These are phyloP conservation scores for Penicillium sp. DNA, from an alignment of 2,329 filamentous ascomycete genomes.

Conservation along the genomic window DNA sequence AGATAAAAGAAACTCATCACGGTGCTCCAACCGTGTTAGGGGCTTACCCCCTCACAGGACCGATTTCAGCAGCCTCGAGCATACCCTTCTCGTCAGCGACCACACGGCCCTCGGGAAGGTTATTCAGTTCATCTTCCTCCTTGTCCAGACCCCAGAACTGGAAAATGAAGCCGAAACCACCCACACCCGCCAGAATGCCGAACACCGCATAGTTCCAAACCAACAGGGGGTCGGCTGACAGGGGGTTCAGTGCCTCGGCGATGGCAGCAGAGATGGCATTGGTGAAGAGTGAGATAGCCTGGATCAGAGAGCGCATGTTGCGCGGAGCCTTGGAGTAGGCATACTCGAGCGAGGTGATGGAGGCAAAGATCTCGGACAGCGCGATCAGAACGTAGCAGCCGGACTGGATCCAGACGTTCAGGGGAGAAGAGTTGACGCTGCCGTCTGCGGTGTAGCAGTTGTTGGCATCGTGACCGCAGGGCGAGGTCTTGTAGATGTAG, in stretches of 20 bases:
- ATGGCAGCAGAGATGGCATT: constrained; percentile 67
- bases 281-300: constrained; percentile 66
- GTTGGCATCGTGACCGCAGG: constrained; percentile 57
- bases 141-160: constrained; percentile 62
- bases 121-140: constrained; percentile 67
- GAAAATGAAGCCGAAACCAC: constrained; percentile 65
- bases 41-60: constrained; percentile 11
- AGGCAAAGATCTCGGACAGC: constrained; percentile 59
- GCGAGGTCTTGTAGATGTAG: constrained; percentile 58
- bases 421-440: constrained; percentile 45
- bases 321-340: constrained; percentile 74
- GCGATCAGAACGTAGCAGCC: constrained; percentile 53
- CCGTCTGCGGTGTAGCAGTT: constrained; percentile 37
- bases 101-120: constrained; percentile 21
- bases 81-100: constrained; percentile 10
- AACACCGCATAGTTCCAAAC: constrained; percentile 71
- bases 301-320: constrained; percentile 75
- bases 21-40: neutral
- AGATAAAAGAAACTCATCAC: too few relatives aligned
- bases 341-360: constrained; percentile 66
- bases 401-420: constrained; percentile 61
- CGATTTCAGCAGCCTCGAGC: constrained; percentile 15
- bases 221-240: constrained; percentile 63
- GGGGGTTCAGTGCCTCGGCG: constrained; percentile 62
- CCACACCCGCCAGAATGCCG: constrained; percentile 60